Evolutionary conservation across 2,329 filamentous ascomycete species (phyloP).

Genomic region (Cladophialophora psammophila): DNA sequence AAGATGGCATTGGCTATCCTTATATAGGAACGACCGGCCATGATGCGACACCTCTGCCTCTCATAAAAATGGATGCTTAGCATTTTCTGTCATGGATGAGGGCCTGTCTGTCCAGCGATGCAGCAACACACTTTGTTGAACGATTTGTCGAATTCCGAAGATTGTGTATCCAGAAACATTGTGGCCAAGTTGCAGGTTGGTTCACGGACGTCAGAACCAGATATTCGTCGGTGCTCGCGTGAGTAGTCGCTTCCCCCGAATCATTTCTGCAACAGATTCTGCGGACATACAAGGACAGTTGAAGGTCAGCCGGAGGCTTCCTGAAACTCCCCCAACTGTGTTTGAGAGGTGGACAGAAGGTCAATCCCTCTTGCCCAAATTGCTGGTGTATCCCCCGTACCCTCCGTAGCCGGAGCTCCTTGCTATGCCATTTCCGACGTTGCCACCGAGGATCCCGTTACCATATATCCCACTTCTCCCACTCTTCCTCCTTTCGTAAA

Average conservation of each 20-base stretch:
- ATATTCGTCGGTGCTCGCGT: background rate
- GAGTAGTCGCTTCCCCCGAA: background rate
- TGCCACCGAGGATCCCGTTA: conserved; percentile 38
- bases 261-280: background rate
- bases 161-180: background rate
- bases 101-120: background rate
- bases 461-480: conserved; percentile 36
- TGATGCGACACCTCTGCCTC: background rate
- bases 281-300: background rate
- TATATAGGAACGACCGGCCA: background rate
- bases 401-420: conserved; percentile 40
- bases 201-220: background rate
- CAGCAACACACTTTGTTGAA: background rate
- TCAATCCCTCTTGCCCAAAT: conserved; percentile 41
- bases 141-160: background rate
- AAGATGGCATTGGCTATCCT: too few relatives aligned
- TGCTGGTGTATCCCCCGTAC: conserved; percentile 40
- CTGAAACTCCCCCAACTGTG: background rate
- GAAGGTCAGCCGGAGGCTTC: background rate
- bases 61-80: background rate
- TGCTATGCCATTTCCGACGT: conserved; percentile 33
- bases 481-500: conserved; percentile 40
- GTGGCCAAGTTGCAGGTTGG: background rate
- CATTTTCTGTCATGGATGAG: background rate
- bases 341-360: background rate